Base-by-base conservation (phyloP, 352 stramenopile species). In the Globisporangium canariense region DNA sequence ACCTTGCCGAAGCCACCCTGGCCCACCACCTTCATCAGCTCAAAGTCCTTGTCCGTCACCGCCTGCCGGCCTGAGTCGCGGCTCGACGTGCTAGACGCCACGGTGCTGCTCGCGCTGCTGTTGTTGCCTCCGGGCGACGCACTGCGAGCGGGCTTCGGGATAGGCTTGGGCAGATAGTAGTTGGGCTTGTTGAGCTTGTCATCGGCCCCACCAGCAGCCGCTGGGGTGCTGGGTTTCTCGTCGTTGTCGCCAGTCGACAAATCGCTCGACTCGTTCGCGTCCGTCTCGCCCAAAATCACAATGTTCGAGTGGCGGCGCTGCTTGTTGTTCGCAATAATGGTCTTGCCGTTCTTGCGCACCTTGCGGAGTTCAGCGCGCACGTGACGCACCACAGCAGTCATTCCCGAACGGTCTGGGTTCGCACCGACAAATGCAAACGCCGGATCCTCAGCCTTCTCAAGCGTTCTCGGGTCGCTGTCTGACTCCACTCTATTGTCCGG, bases 1-100 rank as follows among this genome's bases (percentile, higher is more conserved):
- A 99, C 97, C 78, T 99, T 99, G 76, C 95, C 96, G 73, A 98
- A 98, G 67, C 71, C 97, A 64, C 96, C 96, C 73, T 99, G 98
- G 4, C 97, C 97, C 54, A 99, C 97, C 62, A 99, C 92, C 69
- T 98, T 98, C 59, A 99, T 84, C 65, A 99, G 82, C 60, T 99
- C 96, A 71, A 99, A 99, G 58, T 96, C 89, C 45, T 90, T 89
- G 63, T 98, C 81, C 5, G 82, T 85, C 20, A 97, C 86, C 41
- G 84, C 66, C 22, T 75, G 63, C 51, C 72, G 67, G 30, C 66
- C 67, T 36, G 65, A 70, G n/a, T 62, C 61, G 6, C 52, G 45
- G 38, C 52, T 67, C 22, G 60, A 52, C 54, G 68, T 18, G 46
- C 60, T 60, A 13, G 57, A n/a, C 36, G 32, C 41, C 4, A 34